A percentile compares a stretch with the other conserved stretches of the same genome.
Evolutionary conservation across 2,329 filamentous ascomycete genomes (phyloP).

Genomic region (Capronia americana): DNA sequence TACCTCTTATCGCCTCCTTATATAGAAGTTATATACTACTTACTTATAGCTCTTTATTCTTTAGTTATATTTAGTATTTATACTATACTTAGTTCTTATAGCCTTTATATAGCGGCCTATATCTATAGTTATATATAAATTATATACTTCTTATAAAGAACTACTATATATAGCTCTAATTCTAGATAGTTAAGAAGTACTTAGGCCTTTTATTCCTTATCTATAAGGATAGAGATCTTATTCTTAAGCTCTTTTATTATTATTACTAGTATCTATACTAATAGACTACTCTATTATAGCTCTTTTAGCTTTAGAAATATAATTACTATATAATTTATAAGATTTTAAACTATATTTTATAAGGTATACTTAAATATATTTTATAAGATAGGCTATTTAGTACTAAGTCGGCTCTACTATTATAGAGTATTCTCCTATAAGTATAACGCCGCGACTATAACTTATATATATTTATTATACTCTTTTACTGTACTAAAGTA

Average conservation of each 20-base stretch:
- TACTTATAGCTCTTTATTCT: background rate
- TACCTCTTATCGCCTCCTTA: background rate
- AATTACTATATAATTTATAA: constrained; percentile 2
- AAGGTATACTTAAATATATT: background rate
- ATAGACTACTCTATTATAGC: background rate
- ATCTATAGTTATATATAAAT: background rate
- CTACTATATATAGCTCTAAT: background rate
- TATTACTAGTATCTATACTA: background rate
- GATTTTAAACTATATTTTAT: background rate
- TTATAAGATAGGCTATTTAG: background rate
- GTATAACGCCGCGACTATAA: background rate
- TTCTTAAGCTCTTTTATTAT: background rate
- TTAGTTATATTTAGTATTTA: background rate
- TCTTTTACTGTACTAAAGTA: background rate
- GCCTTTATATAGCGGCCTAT: background rate
- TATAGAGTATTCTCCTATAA: background rate
- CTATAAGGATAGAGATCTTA: background rate
- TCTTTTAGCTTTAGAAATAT: background rate
- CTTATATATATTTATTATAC: background rate
- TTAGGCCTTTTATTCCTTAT: constrained; percentile 4
- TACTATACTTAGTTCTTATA: background rate
- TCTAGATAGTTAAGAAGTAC: background rate
- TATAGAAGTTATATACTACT: background rate
- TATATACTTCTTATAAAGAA: background rate
- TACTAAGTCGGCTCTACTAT: background rate